These are phyloP conservation scores for Geotrichum ghanense DNA, from an alignment of 805 yeast species.

Conservation along the genomic window DNA sequence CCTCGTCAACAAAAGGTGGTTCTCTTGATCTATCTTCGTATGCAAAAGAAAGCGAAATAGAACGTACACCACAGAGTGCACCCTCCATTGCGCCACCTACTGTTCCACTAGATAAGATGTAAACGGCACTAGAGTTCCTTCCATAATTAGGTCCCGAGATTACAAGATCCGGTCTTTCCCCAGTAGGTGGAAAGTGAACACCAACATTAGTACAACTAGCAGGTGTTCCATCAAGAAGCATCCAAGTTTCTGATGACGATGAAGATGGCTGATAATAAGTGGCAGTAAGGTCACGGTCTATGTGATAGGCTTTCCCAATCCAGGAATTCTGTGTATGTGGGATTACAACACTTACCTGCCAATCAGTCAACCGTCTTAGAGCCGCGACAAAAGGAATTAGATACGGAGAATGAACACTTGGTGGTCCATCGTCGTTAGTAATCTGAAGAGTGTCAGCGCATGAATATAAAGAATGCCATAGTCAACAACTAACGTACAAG, in stretches of 20 bases:
- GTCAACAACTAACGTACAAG: conserved; percentile 5
- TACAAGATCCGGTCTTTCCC: conserved; percentile 78
- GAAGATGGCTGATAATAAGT: conserved; percentile 8
- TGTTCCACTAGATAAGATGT: conserved; percentile 86
- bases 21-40: conserved; percentile 46
- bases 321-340: conserved; percentile 83
- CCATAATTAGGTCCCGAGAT: conserved; percentile 95
- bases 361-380: conserved; percentile 50
- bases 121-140: conserved; percentile 79
- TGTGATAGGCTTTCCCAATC: conserved; percentile 93
- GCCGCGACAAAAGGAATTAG: conserved; percentile 70
- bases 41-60: conserved; percentile 84
- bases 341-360: conserved; percentile 76
- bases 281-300: conserved; percentile 45
- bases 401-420: conserved; percentile 75
- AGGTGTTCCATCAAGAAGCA: conserved; percentile 82
- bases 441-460: no score
- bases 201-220: conserved; percentile 94
- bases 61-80: conserved; percentile 45
- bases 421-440: conserved; percentile 96
- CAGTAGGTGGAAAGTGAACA: conserved; percentile 50
- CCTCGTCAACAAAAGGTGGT: conserved; percentile 41
- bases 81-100: conserved; percentile 97
- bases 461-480: no score
- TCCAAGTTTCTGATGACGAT: conserved; percentile 38